Evolutionary conservation across 768 basidiomycete genomes (phyloP).

Genomic region (Trametes gibbosa): DNA sequence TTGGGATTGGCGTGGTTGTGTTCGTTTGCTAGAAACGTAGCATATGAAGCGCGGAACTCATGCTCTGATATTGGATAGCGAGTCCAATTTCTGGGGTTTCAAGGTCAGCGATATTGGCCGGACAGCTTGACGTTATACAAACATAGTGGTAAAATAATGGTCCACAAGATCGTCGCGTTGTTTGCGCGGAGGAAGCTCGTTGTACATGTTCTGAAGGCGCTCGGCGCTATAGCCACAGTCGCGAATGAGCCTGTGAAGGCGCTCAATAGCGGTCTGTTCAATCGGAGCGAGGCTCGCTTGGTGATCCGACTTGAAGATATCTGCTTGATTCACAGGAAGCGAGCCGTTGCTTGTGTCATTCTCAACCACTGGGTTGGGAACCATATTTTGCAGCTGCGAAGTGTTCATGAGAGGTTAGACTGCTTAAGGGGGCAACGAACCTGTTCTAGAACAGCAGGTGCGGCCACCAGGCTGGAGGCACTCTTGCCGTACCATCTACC

Average conservation of each 20-base stretch:
- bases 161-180: slow-evolving; percentile 78
- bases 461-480: slow-evolving; percentile 80
- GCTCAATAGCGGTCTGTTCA: slow-evolving; percentile 67
- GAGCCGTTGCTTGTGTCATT: background rate
- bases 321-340: slow-evolving; percentile 7
- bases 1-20: slow-evolving; percentile 59
- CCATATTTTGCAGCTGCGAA: slow-evolving; percentile 14
- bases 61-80: slow-evolving; percentile 87
- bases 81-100: slow-evolving; percentile 74
- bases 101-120: background rate
- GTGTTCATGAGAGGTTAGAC: background rate
- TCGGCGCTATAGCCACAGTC: slow-evolving; percentile 92
- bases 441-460: slow-evolving; percentile 77
- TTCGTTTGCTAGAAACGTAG: slow-evolving; percentile 61
- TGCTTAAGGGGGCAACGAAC: slow-evolving; percentile 35
- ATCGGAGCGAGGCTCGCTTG: slow-evolving; percentile 15
- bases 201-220: slow-evolving; percentile 84
- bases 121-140: slow-evolving; percentile 27
- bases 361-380: background rate
- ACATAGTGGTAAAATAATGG: slow-evolving; percentile 78
- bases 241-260: slow-evolving; percentile 79
- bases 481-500: slow-evolving; percentile 86
- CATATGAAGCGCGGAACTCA: slow-evolving; percentile 73
- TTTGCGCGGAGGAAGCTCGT: slow-evolving; percentile 79
- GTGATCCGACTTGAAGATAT: slow-evolving; percentile 32